These are phyloP conservation scores for Ceratobasidium sp. DNA, from an alignment of 1,284 basidiomycete species.

Conservation along the genomic window DNA sequence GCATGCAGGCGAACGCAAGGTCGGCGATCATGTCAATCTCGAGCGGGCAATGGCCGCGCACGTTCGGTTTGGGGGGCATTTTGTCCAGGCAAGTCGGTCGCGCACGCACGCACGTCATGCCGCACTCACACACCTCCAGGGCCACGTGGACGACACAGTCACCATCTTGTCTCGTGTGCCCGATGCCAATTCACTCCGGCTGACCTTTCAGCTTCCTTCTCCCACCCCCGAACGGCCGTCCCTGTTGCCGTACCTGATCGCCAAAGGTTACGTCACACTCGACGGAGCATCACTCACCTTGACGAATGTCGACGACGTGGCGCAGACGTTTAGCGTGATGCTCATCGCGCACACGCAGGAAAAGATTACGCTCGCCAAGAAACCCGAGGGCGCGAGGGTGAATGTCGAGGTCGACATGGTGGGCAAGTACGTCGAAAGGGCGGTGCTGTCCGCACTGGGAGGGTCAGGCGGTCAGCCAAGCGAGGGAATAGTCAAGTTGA, in stretches of 20 bases:
- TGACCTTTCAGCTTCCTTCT: slow-evolving; percentile 77
- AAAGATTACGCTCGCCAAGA: slow-evolving; percentile 82
- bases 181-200: slow-evolving; percentile 88
- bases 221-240: slow-evolving; percentile 66
- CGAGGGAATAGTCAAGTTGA: slow-evolving; percentile 70
- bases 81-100: slow-evolving; percentile 80
- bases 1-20: slow-evolving; percentile 71
- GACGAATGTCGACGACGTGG: slow-evolving; percentile 77
- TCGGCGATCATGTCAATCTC: slow-evolving; percentile 86
- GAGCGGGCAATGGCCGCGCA: slow-evolving; percentile 95
- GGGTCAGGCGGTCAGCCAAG: slow-evolving; percentile 62
- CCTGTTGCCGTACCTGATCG: slow-evolving; percentile 83
- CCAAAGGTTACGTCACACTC: slow-evolving; percentile 96
- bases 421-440: slow-evolving; percentile 85
- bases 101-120: slow-evolving; percentile 3
- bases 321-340: slow-evolving; percentile 87
- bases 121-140: slow-evolving; percentile 56
- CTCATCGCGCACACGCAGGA: slow-evolving; percentile 93
- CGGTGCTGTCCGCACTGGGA: slow-evolving; percentile 75
- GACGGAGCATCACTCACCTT: slow-evolving; percentile 95
- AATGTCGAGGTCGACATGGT: slow-evolving; percentile 97
- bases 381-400: slow-evolving; percentile 79
- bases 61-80: slow-evolving; percentile 94
- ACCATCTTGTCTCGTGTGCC: slow-evolving; percentile 67
- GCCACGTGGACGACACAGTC: slow-evolving; percentile 92